Base-by-base conservation (phyloP, 2,329 filamentous ascomycete species). In the Alternaria solani region DNA sequence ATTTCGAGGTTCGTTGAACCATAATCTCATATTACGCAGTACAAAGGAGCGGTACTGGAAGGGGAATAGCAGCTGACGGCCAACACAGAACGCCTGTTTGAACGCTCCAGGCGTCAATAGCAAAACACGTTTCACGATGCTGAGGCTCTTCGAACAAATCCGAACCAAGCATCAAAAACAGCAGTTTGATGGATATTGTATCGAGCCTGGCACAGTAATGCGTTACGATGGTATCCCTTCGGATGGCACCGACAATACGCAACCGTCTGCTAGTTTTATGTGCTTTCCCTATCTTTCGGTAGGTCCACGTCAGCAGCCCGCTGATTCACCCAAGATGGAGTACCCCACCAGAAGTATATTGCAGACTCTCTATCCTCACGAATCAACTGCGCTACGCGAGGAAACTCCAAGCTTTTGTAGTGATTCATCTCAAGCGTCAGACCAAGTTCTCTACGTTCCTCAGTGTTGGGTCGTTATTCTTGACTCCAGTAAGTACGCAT, bases 291-390 rank as follows among this genome's bases (percentile, higher is more conserved):
- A 64, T 47, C 47, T 64, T 6, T 44, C 57, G 14, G 14, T 55
- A 5, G 55, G 36, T 7, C 42, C 14, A 4, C 42, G 26, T 11
- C 39, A 47, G 12, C 56, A 62, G 8, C 16, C 42, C 4, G 28
- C 43, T 5, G 12, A 30, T 12, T 59, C 54, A 25, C 3, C 38
- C 16, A 28, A 28, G 14, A 48, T 48, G 9, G 58, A 59, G 9
- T 58, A 67, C 49, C 64, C 62, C 9, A 47, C 51, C 20, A 47
- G 59, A 30, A 70, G 53, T 36, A 52, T 70, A 23, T 61, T 69
- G 53, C 64, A 67, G 38, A 61, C 64, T 1, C 62, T 66, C n/a
- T 70, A 70, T 57, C 68, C 68, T 4, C 65, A 69, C 36, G 64
- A 70, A 39, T 55, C 60, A 11, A 59, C 66, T 2, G 26, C 39